These are phyloP conservation scores for Paratinospora sagittata DNA, from an alignment of 164 flowering plant species.

Conservation along the genomic window DNA sequence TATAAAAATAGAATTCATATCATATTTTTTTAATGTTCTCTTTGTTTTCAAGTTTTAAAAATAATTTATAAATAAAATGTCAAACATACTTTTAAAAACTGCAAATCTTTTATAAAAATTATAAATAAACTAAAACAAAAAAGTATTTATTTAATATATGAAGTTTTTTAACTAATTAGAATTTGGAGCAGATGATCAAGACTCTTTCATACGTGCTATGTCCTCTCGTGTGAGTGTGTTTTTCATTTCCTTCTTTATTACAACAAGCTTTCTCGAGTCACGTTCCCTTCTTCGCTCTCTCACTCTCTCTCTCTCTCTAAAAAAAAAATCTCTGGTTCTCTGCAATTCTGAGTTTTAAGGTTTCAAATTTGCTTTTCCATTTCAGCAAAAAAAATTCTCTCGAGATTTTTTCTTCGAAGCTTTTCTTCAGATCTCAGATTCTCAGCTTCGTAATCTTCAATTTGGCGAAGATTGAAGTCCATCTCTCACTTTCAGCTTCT, in stretches of 20 bases:
- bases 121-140: too few relatives aligned
- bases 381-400: neutral
- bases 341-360: neutral
- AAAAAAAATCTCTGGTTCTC: neutral
- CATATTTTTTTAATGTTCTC: too few relatives aligned
- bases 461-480: neutral
- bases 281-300: neutral
- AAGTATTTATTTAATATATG: neutral
- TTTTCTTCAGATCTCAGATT: slow-evolving; percentile 1
- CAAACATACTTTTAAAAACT: too few relatives aligned
- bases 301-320: neutral
- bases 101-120: too few relatives aligned
- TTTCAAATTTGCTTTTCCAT: neutral
- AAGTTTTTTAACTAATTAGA: neutral
- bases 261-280: neutral
- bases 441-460: neutral
- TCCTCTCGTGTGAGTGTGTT: neutral
- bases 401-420: neutral
- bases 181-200: neutral
- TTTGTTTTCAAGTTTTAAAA: too few relatives aligned
- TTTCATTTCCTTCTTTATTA: too few relatives aligned
- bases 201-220: neutral
- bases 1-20: too few relatives aligned
- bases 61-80: too few relatives aligned
- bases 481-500: neutral